Conservation (phyloP, 2,329 filamentous ascomycete species). For the Coniochaeta pulveracea region DNA sequence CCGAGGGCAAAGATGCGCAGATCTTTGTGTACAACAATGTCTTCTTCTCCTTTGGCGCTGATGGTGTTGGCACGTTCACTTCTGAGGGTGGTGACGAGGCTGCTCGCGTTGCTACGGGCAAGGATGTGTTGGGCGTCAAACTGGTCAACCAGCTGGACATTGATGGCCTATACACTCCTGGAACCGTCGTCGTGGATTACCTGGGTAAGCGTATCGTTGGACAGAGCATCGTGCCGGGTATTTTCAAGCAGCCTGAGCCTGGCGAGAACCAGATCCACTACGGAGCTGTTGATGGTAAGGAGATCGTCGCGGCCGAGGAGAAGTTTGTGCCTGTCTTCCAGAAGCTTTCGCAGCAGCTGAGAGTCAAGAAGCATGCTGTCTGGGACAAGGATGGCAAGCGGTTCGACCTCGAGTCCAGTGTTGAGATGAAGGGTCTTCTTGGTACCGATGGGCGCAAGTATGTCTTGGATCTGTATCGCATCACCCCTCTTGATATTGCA, state of each 20-base stretch:
- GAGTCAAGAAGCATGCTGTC: conserved; percentile 87
- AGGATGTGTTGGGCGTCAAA: conserved; percentile 89
- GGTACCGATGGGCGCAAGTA: conserved; percentile 96
- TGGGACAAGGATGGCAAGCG: conserved; percentile 94
- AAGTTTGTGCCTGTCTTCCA: conserved; percentile 75
- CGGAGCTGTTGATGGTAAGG: conserved; percentile 93
- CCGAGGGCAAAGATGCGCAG: conserved; percentile 82
- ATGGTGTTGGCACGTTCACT: conserved; percentile 94
- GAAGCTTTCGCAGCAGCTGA: conserved; percentile 81
- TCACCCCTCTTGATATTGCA: conserved; percentile 79
- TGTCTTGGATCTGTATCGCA: conserved; percentile 89
- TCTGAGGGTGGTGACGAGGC: conserved; percentile 95
- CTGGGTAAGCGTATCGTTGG: conserved; percentile 94
- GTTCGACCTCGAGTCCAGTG: conserved; percentile 86
- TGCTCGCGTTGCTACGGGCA: conserved; percentile 87
- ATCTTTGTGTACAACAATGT: conserved; percentile 99
- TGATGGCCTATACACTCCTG: conserved; percentile 84
- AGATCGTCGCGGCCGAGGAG: conserved; percentile 83
- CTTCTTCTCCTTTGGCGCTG: conserved; percentile 96
- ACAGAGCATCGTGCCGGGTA: conserved; percentile 95
- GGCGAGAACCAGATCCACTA: conserved; percentile 99
- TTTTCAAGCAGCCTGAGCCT: conserved; percentile 96
- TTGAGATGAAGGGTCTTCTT: conserved; percentile 95
- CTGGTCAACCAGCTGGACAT: conserved; percentile 97
- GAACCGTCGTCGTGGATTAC: conserved; percentile 94